Conservation (phyloP, 371 early-diverging fungal genomes). For the Syncephalastrum monosporum region DNA sequence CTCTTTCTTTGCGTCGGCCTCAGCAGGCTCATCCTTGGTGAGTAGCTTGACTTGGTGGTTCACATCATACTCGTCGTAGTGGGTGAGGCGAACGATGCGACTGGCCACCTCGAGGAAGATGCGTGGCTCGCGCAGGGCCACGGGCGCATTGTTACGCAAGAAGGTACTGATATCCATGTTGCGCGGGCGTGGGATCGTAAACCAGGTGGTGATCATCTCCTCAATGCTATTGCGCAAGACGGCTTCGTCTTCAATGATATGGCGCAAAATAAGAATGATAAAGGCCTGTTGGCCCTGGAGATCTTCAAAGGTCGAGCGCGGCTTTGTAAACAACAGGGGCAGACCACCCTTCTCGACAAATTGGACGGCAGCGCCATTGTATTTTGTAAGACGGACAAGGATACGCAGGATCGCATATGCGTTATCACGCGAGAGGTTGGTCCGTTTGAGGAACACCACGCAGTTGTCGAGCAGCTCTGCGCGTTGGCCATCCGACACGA, state of each 20-base stretch:
- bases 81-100: slow-evolving; percentile 65
- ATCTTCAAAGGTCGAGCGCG: slow-evolving; percentile 47
- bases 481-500: slow-evolving; percentile 33
- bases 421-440: slow-evolving; percentile 48
- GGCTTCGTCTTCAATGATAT: slow-evolving; percentile 75
- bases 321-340: slow-evolving; percentile 53
- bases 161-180: slow-evolving; percentile 72
- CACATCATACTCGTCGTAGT: slow-evolving; percentile 57
- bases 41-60: slow-evolving; percentile 53
- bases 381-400: slow-evolving; percentile 78
- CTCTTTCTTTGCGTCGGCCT: slow-evolving; percentile 12
- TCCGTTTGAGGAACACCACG: slow-evolving; percentile 46
- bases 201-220: slow-evolving; percentile 73
- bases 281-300: slow-evolving; percentile 75
- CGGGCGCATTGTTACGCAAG: slow-evolving; percentile 68
- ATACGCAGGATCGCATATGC: slow-evolving; percentile 75
- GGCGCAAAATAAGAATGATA: slow-evolving; percentile 81
- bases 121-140: slow-evolving; percentile 74
- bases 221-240: slow-evolving; percentile 76
- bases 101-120: slow-evolving; percentile 68
- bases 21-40: slow-evolving; percentile 20
- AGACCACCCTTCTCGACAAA: slow-evolving; percentile 74
- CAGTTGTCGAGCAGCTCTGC: slow-evolving; percentile 38
- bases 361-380: slow-evolving; percentile 56
- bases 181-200: slow-evolving; percentile 68